Evolutionary conservation across 169 alveolate species (phyloP), one percentile per base, ranked within the genome.

Genomic region (Toxoplasma gondii): DNA sequence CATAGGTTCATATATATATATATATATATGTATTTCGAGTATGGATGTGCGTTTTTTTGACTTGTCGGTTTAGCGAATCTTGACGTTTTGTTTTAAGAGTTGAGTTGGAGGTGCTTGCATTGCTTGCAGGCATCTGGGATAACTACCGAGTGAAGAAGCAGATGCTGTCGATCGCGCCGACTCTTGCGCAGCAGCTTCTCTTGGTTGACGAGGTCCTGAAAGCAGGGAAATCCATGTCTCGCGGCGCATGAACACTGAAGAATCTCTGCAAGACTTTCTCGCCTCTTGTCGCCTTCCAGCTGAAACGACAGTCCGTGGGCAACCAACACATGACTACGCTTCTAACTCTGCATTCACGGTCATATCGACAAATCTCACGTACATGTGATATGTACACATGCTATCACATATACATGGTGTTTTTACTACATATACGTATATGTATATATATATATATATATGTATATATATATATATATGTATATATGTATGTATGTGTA

Each of bases 151-250:
- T 99, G 41, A 99, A 99, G 98, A 97, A 98, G 95, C 99, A 98
- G 93, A 97, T 98, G 95, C 93, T 99, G 49, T 98, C 99, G 94
- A 97, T 99, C 92, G 99, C 99, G 43, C 99, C 99, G 54, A 98
- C 94, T n/a, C 98, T 99, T 70, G 99, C 99, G 69, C 99, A 99
- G 97, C 99, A 99, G 97, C 97, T 99, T 94, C 97, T 99, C 43
- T 98, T 99, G 91, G 99, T 99, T 38, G 99, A 99, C 95, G 99
- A 99, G 95, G 98, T 99, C 41, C 98, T 99, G 94, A 98, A 99
- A 97, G 99, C 99, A 5, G 99, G 99, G 83, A 98, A 98, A 95
- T 98, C 98, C 64, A 99, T 99, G 99, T 94, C 97, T 9, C 94
- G 70, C 0, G 70, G 92, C 88, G 34, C 64, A 64, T 19, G 41